Conservation (phyloP, 1,284 basidiomycete genomes). For the Tilletia walkeri region DNA sequence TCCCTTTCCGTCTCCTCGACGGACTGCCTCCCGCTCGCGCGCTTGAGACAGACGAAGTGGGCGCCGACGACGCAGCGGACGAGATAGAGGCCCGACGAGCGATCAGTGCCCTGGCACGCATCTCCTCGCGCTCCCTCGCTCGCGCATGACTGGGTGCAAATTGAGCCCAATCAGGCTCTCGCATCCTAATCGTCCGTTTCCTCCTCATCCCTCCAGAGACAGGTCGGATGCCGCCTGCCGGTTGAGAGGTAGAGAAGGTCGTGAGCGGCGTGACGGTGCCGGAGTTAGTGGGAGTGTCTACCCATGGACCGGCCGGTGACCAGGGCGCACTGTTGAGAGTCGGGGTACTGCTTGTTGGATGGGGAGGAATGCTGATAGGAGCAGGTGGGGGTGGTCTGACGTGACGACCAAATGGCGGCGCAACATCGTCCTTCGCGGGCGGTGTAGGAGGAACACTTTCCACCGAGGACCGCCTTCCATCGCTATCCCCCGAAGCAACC, state of each 20-base stretch:
- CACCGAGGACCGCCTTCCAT: not conserved
- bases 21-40: not conserved
- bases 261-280: not conserved
- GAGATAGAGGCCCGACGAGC: constrained; percentile 9
- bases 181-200: constrained; percentile 29
- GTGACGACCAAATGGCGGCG: not conserved
- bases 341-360: not conserved
- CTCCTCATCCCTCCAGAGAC: not conserved
- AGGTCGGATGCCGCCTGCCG: not conserved
- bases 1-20: not conserved
- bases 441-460: not conserved
- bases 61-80: not conserved
- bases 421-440: not conserved
- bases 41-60: not conserved
- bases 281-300: not conserved
- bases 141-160: constrained; percentile 41
- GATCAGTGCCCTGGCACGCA: not conserved
- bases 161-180: constrained; percentile 49
- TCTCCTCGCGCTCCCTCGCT: constrained; percentile 44
- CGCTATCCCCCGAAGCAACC: not conserved
- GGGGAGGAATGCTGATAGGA: not conserved
- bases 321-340: not conserved
- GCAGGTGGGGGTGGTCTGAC: not conserved
- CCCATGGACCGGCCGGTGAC: constrained; percentile 2
- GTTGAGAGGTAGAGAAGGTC: not conserved